Evolutionary conservation across 345 rosid species (phyloP).

Genomic region (Excoecaria cochinchinensis): DNA sequence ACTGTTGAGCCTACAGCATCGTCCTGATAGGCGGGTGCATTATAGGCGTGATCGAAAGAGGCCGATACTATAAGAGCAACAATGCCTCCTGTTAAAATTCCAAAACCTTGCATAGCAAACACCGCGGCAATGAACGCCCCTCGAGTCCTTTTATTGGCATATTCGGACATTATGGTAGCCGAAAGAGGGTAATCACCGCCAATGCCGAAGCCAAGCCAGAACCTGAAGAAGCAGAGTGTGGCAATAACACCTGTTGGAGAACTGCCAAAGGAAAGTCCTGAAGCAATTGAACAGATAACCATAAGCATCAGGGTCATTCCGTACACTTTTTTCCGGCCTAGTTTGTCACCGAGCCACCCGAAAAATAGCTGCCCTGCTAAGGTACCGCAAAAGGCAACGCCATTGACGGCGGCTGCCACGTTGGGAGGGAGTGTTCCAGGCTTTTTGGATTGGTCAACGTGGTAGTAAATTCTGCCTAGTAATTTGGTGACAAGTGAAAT

Average conservation of each 20-base stretch:
- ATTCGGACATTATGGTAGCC: constrained; percentile 24
- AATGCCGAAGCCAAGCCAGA: constrained; percentile 27
- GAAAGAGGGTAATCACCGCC: constrained; percentile 26
- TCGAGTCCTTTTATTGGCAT: constrained; percentile 22
- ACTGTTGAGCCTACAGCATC: constrained; percentile 16
- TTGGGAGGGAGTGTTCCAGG: constrained; percentile 19
- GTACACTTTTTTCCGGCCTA: constrained; percentile 20
- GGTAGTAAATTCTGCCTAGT: constrained; percentile 22
- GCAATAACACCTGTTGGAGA: constrained; percentile 15
- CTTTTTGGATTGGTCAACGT: constrained; percentile 12
- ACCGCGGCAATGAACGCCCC: constrained; percentile 24
- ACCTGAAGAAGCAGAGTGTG: constrained; percentile 25
- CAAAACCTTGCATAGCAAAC: constrained; percentile 27
- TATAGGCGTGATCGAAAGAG: constrained; percentile 11
- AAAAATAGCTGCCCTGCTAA: constrained; percentile 24
- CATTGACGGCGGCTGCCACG: constrained; percentile 23
- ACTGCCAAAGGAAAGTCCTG: constrained; percentile 21
- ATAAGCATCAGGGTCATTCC: constrained; percentile 28
- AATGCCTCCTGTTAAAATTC: constrained; percentile 17
- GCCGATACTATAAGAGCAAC: constrained; percentile 19
- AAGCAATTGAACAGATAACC: constrained; percentile 21
- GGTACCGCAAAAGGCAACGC: constrained; percentile 25
- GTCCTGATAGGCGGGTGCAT: constrained; percentile 12
- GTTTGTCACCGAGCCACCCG: constrained; percentile 27
- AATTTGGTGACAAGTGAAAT: constrained; percentile 16